These are phyloP conservation scores for Tilletia caries DNA, from an alignment of 1,284 basidiomycete genomes.

Conservation along the genomic window DNA sequence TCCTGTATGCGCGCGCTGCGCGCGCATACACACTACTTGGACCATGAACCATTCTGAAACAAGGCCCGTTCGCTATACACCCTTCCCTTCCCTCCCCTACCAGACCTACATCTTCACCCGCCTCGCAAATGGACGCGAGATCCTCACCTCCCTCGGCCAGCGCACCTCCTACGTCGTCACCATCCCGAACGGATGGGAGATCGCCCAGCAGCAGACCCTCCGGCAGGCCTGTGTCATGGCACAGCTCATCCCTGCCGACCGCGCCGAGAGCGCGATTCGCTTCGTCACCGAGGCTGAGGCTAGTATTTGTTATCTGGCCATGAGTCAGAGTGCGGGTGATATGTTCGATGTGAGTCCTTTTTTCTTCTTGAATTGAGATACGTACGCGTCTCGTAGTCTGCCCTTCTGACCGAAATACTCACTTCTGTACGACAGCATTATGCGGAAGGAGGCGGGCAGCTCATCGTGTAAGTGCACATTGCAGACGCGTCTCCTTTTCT, in stretches of 20 bases:
- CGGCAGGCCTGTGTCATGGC: conserved; percentile 22
- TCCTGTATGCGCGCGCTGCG: background rate
- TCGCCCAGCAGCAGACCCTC: conserved; percentile 20
- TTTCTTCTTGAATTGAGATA: background rate
- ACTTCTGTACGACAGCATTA: background rate
- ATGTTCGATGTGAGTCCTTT: conserved; percentile 12
- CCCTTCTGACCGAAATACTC: background rate
- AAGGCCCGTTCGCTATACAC: background rate
- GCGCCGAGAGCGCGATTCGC: conserved; percentile 18
- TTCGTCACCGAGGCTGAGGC: conserved; percentile 24
- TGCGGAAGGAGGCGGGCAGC: conserved; percentile 12
- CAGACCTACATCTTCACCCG: conserved; percentile 21
- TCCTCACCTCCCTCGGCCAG: conserved; percentile 15
- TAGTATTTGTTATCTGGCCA: conserved; percentile 20
- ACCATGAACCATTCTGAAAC: too few species aligned
- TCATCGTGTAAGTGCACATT: conserved; percentile 1
- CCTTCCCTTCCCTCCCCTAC: background rate
- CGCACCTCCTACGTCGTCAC: conserved; percentile 20
- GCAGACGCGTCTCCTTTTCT: background rate
- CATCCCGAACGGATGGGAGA: conserved; percentile 20
- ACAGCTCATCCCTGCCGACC: conserved; percentile 21
- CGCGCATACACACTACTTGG: background rate
- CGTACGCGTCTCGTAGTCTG: background rate
- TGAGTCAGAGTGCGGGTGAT: conserved; percentile 16
- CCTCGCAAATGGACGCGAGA: conserved; percentile 15